Conservation (phyloP, 1,139 yeast species). For the Scheffersomyces cryptocercus region DNA sequence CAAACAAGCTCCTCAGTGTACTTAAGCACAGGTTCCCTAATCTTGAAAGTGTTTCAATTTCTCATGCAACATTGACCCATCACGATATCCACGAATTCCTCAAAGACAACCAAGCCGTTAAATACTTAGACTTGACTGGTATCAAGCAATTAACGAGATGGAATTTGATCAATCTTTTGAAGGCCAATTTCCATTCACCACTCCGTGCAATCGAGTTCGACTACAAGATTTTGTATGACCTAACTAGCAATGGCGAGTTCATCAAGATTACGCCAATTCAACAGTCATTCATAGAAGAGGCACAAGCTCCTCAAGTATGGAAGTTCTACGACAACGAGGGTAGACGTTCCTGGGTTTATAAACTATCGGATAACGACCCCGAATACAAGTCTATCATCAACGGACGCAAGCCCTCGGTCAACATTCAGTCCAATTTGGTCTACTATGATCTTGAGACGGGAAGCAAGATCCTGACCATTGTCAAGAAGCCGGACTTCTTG, state of each 20-base stretch:
- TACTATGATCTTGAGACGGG: slow-evolving; percentile 68
- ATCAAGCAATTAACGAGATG: slow-evolving; percentile 32
- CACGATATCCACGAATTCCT: slow-evolving; percentile 53
- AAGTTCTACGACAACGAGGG: slow-evolving; percentile 62
- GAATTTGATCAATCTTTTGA: slow-evolving; percentile 28
- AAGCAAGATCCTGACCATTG: slow-evolving; percentile 56
- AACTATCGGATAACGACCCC: slow-evolving; percentile 40
- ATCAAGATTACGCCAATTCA: slow-evolving; percentile 32
- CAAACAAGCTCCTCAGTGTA: slow-evolving; percentile 50
- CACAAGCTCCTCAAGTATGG: slow-evolving; percentile 45
- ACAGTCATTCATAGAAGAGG: slow-evolving; percentile 26
- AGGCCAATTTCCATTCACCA: slow-evolving; percentile 27
- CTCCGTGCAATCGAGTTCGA: slow-evolving; percentile 43
- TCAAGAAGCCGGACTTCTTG: slow-evolving; percentile 59
- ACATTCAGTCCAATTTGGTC: slow-evolving; percentile 32
- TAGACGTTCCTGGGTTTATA: slow-evolving; percentile 81
- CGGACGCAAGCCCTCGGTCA: slow-evolving; percentile 5
- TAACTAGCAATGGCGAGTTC: slow-evolving; percentile 44
- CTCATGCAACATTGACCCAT: slow-evolving; percentile 55
- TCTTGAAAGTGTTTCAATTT: slow-evolving; percentile 63
- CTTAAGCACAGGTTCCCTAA: slow-evolving; percentile 56
- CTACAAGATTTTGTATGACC: slow-evolving; percentile 39
- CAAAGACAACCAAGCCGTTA: slow-evolving; percentile 24
- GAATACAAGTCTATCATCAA: slow-evolving; percentile 32
- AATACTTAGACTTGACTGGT: slow-evolving; percentile 42